Conservation (phyloP, 2,329 filamentous ascomycete genomes). For the Talaromyces sp. region DNA sequence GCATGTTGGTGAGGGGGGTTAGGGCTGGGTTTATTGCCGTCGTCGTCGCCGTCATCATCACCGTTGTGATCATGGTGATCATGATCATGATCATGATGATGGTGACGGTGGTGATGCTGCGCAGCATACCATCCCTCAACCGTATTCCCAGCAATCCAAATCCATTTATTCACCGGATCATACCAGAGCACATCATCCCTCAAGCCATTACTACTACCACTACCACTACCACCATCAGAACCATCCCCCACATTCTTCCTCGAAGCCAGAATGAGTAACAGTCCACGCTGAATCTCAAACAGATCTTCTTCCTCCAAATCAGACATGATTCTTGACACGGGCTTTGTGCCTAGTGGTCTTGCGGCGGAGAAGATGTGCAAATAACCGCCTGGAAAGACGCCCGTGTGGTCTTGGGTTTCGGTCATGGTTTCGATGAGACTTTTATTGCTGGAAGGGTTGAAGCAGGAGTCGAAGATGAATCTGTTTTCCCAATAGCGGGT, state of each 20-base stretch:
- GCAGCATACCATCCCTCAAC: not conserved
- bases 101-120: no score
- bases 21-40: no score
- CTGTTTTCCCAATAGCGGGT: not conserved
- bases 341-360: not conserved
- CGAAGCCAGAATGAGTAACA: not conserved
- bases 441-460: not conserved
- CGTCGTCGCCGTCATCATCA: no score
- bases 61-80: no score
- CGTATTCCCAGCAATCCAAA: not conserved
- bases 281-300: not conserved
- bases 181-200: not conserved
- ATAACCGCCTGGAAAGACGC: constrained; percentile 6
- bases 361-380: not conserved
- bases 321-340: not conserved
- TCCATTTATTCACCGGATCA: not conserved
- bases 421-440: not conserved
- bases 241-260: no score
- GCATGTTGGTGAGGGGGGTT: no score
- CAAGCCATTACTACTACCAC: no score
- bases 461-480: not conserved
- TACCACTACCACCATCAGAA: no score
- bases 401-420: not conserved
- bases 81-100: no score
- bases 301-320: not conserved